Conservation (phyloP, 1,284 basidiomycete genomes). For the Golubevia sp. region DNA sequence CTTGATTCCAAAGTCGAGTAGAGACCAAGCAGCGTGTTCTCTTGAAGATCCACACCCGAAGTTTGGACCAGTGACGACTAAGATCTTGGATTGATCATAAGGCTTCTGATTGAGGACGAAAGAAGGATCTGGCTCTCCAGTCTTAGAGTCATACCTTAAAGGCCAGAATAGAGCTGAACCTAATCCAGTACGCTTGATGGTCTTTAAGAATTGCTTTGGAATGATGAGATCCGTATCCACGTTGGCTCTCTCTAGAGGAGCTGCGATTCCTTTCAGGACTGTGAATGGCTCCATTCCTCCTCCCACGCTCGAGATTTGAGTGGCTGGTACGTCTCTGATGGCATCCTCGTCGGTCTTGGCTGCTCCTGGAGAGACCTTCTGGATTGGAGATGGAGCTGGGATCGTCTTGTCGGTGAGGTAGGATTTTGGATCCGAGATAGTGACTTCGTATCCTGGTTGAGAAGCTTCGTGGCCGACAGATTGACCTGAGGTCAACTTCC, state of each 20-base stretch:
- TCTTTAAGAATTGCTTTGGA: slow-evolving; percentile 59
- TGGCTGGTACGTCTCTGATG: slow-evolving; percentile 30
- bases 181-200: slow-evolving; percentile 56
- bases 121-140: slow-evolving; percentile 32
- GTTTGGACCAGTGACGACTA: slow-evolving; percentile 51
- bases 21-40: slow-evolving; percentile 56
- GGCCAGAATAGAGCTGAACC: slow-evolving; percentile 53
- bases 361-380: neutral
- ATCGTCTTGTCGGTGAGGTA: slow-evolving; percentile 32
- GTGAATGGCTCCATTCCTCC: slow-evolving; percentile 49
- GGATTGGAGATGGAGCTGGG: slow-evolving; percentile 23
- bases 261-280: slow-evolving; percentile 49
- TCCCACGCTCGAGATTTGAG: slow-evolving; percentile 14
- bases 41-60: slow-evolving; percentile 55
- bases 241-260: slow-evolving; percentile 51
- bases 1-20: slow-evolving; percentile 56
- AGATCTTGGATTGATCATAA: slow-evolving; percentile 40
- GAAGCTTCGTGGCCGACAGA: slow-evolving; percentile 35
- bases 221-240: slow-evolving; percentile 60
- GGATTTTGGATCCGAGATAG: slow-evolving; percentile 40
- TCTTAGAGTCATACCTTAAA: slow-evolving; percentile 49
- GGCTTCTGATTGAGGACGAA: slow-evolving; percentile 54
- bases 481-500: slow-evolving; percentile 34
- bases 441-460: slow-evolving; percentile 35
- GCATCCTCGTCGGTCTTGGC: slow-evolving; percentile 35